These are phyloP conservation scores for Monosporascus sp. DNA, from an alignment of 2,329 filamentous ascomycete species.

Conservation along the genomic window DNA sequence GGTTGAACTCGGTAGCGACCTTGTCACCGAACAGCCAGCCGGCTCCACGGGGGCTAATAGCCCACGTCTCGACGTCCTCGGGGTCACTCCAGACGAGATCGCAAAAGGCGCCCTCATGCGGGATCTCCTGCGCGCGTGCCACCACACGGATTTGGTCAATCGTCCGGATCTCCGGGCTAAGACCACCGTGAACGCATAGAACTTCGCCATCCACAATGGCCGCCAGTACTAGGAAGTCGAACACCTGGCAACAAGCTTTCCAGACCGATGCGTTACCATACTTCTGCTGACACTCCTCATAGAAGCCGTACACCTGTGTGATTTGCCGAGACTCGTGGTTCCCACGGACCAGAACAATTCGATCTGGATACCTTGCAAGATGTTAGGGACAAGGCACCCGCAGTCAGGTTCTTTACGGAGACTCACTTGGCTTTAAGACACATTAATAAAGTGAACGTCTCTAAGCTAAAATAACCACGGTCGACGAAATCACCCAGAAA, in stretches of 20 bases:
- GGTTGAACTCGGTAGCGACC: slow-evolving; percentile 94
- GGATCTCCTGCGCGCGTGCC: slow-evolving; percentile 94
- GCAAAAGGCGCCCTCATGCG: slow-evolving; percentile 96
- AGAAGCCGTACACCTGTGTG: slow-evolving; percentile 98
- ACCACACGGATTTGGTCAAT: slow-evolving; percentile 99
- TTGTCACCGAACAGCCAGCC: slow-evolving; percentile 97
- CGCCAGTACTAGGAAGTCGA: slow-evolving; percentile 93
- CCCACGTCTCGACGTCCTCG: slow-evolving; percentile 95
- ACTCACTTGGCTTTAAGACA: slow-evolving; percentile 74
- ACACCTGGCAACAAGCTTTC: slow-evolving; percentile 99
- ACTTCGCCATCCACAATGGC: slow-evolving; percentile 98
- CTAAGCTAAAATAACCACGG: slow-evolving; percentile 92
- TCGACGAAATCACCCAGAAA: slow-evolving; percentile 90
- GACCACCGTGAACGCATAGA: slow-evolving; percentile 92
- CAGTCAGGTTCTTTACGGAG: slow-evolving; percentile 1
- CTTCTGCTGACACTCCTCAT: slow-evolving; percentile 96
- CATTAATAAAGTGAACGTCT: slow-evolving; percentile 95
- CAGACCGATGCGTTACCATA: slow-evolving; percentile 99
- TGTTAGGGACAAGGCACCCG: slow-evolving; percentile 7
- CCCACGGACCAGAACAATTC: slow-evolving; percentile 92
- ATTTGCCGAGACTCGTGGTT: slow-evolving; percentile 98
- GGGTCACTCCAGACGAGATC: slow-evolving; percentile 98
- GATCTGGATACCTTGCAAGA: slow-evolving; percentile 75
- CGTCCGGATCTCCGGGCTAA: slow-evolving; percentile 87
- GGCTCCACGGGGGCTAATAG: slow-evolving; percentile 88